These are phyloP conservation scores for Dioszegia hungarica DNA, from an alignment of 768 basidiomycete genomes.

Conservation along the genomic window DNA sequence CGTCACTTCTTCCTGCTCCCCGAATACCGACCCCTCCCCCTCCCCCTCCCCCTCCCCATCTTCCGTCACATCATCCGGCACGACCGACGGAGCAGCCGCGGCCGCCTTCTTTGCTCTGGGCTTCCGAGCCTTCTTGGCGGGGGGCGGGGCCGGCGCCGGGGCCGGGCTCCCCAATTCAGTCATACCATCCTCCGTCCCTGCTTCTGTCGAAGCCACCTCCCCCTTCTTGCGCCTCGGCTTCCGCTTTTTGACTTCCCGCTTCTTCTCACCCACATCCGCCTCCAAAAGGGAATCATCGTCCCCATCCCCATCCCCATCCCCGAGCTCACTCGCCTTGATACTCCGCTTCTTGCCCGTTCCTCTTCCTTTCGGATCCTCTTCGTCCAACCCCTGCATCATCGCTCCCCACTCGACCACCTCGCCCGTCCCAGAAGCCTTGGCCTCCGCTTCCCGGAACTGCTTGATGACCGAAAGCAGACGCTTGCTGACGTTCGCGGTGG, in stretches of 20 bases:
- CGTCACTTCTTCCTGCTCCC: neutral
- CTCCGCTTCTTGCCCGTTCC: conserved; percentile 31
- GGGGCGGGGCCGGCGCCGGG: neutral
- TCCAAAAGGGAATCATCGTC: neutral
- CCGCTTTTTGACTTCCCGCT: neutral
- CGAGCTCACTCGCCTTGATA: conserved; percentile 1
- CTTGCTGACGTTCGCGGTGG: conserved; percentile 73
- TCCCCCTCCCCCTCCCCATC: neutral
- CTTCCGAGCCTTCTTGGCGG: neutral
- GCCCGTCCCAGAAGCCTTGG: conserved; percentile 15
- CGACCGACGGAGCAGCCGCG: neutral
- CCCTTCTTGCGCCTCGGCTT: conserved; percentile 6
- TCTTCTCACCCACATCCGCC: neutral
- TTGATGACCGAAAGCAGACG: conserved; percentile 60
- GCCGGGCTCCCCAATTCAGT: conserved; percentile 3
- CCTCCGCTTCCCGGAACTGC: conserved; percentile 45
- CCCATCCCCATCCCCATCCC: conserved; percentile 1
- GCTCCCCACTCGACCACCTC: conserved; percentile 34
- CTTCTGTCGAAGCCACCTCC: neutral
- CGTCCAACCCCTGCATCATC: conserved; percentile 46
- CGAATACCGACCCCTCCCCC: neutral
- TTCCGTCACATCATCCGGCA: neutral
- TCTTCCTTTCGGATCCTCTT: conserved; percentile 38
- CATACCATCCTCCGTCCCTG: neutral
- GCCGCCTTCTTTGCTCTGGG: neutral